Evolutionary conservation across 164 flowering plant species (phyloP).

Genomic region (Annona squamosa): DNA sequence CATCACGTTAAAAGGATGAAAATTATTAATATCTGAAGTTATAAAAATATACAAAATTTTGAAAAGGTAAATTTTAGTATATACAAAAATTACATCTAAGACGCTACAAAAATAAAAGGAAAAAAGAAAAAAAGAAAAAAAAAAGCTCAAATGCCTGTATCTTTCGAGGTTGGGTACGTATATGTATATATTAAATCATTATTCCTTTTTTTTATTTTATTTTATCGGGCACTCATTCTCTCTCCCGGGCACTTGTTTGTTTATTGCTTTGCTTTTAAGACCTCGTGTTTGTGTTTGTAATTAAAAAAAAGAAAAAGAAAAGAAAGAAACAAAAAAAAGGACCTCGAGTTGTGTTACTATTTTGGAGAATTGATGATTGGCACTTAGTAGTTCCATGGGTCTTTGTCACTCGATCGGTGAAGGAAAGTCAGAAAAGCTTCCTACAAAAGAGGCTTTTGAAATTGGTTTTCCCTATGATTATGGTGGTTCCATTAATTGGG

Average conservation of each 20-base stretch:
- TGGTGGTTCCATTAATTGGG: conserved; percentile 3
- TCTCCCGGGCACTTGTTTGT: not conserved
- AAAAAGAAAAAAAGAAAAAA: not conserved
- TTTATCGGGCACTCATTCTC: not conserved
- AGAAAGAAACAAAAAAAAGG: not conserved
- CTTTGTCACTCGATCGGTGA: conserved; percentile 1
- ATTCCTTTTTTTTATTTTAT: not conserved
- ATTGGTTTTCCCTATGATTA: conserved; percentile 3
- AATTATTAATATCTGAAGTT: too few species aligned
- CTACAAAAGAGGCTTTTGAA: conserved; percentile 14
- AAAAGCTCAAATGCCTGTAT: not conserved
- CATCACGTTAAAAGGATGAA: too few species aligned
- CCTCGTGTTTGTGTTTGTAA: not conserved
- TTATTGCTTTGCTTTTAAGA: not conserved
- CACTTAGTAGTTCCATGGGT: conserved; percentile 1
- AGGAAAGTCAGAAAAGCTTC: conserved; percentile 14
- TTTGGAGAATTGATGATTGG: conserved; percentile 1
- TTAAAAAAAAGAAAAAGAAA: too few species aligned
- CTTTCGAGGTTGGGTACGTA: not conserved
- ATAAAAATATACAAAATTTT: not conserved
- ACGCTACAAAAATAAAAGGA: not conserved
- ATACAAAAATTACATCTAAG: not conserved
- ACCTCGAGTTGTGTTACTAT: not conserved
- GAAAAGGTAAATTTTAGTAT: not conserved
- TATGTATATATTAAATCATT: not conserved